Percentiles rank a stretch among this genome's conserved stretches.
These are phyloP conservation scores for Penicillium fuscoglaucum DNA, from an alignment of 2,329 filamentous ascomycete genomes.

Conservation along the genomic window DNA sequence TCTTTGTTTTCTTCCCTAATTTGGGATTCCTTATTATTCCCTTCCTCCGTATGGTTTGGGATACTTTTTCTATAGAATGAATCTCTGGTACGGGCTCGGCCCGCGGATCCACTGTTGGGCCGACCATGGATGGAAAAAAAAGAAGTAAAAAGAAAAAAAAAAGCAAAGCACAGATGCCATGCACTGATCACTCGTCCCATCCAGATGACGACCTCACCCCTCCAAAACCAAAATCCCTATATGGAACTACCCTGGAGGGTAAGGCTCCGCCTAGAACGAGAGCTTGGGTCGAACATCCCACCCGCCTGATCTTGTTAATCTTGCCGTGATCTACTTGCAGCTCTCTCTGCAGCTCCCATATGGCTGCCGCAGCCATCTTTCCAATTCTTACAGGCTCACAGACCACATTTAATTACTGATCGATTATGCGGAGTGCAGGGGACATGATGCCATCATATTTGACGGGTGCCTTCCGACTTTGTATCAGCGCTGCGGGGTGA, in stretches of 20 bases:
- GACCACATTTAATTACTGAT: constrained; percentile 10
- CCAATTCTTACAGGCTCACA: constrained; percentile 1
- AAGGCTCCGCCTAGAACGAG: not conserved
- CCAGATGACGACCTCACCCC: constrained; percentile 20
- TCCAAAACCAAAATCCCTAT: not conserved
- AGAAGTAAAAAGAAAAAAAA: not conserved
- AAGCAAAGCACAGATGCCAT: constrained; percentile 21
- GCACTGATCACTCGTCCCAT: constrained; percentile 25
- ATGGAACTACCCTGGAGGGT: not conserved
- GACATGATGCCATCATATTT: constrained; percentile 8
- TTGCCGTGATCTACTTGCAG: constrained; percentile 8
- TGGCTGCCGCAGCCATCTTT: constrained; percentile 6
- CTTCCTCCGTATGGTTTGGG: not conserved
- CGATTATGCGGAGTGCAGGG: constrained; percentile 9
- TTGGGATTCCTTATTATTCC: not conserved
- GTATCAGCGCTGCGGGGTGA: not conserved
- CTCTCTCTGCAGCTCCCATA: constrained; percentile 10
- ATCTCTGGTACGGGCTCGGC: constrained; percentile 23
- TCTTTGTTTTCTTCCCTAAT: not conserved
- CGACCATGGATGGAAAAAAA: constrained; percentile 4
- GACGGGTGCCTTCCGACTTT: not conserved
- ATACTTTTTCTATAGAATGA: constrained; percentile 3
- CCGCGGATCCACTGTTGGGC: constrained; percentile 24
- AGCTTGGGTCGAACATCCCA: constrained; percentile 7
- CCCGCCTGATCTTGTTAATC: constrained; percentile 1